These are phyloP conservation scores for Phytophthora sojae DNA, from an alignment of 352 stramenopile species.

Conservation along the genomic window DNA sequence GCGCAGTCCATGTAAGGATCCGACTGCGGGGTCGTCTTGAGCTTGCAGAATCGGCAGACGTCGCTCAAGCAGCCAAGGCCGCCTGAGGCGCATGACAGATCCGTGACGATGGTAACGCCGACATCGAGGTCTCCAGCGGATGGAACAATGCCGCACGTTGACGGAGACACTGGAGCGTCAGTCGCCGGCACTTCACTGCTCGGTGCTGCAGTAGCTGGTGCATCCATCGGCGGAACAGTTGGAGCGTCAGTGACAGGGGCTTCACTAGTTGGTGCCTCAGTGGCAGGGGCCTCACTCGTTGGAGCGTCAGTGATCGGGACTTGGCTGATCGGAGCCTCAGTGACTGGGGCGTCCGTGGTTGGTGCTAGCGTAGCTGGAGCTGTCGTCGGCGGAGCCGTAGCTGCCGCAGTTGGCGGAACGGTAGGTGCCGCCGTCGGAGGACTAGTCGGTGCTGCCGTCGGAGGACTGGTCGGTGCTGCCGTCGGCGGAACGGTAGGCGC, in stretches of 20 bases:
- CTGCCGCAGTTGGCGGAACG: neutral
- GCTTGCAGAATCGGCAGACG: conserved; percentile 51
- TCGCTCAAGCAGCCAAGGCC: conserved; percentile 43
- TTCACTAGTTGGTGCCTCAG: too few relatives aligned
- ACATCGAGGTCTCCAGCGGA: conserved; percentile 31
- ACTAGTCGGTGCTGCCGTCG: neutral
- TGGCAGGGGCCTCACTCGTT: neutral
- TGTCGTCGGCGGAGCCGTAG: neutral
- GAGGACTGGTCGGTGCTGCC: neutral
- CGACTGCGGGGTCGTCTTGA: conserved; percentile 28
- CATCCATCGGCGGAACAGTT: neutral
- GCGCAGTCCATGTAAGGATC: conserved; percentile 33
- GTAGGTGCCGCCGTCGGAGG: neutral
- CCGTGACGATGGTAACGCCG: conserved; percentile 40
- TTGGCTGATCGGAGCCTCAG: neutral
- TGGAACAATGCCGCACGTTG: conserved; percentile 17
- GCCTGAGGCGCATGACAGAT: conserved; percentile 30
- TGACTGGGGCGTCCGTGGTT: too few relatives aligned
- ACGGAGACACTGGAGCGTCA: neutral
- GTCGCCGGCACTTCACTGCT: neutral
- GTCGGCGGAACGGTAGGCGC: neutral
- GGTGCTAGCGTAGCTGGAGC: too few relatives aligned
- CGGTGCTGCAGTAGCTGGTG: conserved; percentile 2
- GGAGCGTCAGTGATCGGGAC: neutral
- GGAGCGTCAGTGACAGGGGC: too few relatives aligned